Evolutionary conservation across 495 filamentous ascomycete species (phyloP), one percentile per base, ranked within the genome.

Genomic region (Penicillium turbatum): DNA sequence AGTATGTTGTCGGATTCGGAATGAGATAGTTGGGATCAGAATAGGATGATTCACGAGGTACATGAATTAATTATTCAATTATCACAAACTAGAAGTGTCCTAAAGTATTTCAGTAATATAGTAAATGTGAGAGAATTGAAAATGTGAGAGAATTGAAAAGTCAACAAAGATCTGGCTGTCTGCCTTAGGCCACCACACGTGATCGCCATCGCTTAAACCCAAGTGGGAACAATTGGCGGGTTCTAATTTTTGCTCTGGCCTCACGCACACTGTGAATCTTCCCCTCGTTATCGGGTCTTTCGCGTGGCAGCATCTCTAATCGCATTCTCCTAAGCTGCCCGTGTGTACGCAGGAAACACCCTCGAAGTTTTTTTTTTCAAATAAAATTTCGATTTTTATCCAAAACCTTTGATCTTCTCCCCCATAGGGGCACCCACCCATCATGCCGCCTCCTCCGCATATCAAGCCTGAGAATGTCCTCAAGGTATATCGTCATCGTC

Each of bases 401-500:
- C 26, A 53, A 45, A 15, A 19, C 17, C 38, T 42, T 43, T 43
- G 49, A 49, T 27, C 35, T 38, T 47, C 31, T 42, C 40, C 54
- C 44, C 59, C 56, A 55, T 60, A 72, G 65, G 66, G 63, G 66
- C 60, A 59, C 53, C 70, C 66, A 71, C 71, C 80, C 79, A 89
- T 64, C 72, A 92, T 96, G 90, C 87, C 95, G 77, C 95, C 93
- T 63, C 89, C 89, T 66, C 92, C 92, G 55, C 90, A 96, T 73
- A 90, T 90, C 64, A 95, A 93, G 72, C 95, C 93, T 66, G 93
- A 98, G 82, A 98, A 98, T 86, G 89, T 96, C 68, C 86, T 97
- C 74, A 97, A 95, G 79, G 84, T 84, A 63, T n/a, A 24, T 39
- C 47, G 35, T 32, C 34, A 19, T 38, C 47, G 47, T 71, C 34